These are phyloP conservation scores for Neurospora cerealis DNA, from an alignment of 495 filamentous ascomycete genomes.

Conservation along the genomic window DNA sequence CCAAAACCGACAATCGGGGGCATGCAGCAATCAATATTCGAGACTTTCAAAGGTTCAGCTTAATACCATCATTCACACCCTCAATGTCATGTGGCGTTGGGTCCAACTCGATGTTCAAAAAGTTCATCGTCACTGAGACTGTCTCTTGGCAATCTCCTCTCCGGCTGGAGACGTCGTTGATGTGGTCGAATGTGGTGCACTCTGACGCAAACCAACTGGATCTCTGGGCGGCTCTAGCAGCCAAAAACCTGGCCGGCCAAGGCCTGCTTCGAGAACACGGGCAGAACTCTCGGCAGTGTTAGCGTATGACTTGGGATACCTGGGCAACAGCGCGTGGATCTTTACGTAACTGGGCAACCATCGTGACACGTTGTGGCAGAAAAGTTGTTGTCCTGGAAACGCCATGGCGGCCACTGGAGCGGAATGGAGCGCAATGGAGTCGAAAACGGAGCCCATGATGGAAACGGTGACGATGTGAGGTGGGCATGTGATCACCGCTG, in stretches of 20 bases:
- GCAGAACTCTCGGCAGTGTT: background rate
- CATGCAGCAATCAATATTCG: background rate
- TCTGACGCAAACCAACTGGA: background rate
- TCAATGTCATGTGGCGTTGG: background rate
- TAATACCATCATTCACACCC: background rate
- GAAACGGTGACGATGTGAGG: background rate
- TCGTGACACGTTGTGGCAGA: constrained; percentile 7
- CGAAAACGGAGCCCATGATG: background rate
- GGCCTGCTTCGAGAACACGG: background rate
- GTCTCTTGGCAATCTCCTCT: background rate
- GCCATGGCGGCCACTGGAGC: background rate
- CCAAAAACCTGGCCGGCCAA: background rate
- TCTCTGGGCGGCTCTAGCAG: background rate
- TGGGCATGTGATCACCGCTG: constrained; percentile 15
- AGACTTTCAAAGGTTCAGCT: background rate
- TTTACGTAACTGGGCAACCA: constrained; percentile 19
- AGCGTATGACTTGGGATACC: constrained; percentile 3
- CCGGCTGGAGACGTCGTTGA: background rate
- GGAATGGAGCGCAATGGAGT: background rate
- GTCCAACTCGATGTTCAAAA: background rate
- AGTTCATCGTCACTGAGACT: background rate
- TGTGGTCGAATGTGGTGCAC: background rate
- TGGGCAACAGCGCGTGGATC: constrained; percentile 3
- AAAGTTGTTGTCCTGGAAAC: background rate
- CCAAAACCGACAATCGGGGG: background rate